These are phyloP conservation scores for Rhododendron griersonianum DNA, from an alignment of 148 eudicot species.

Conservation along the genomic window DNA sequence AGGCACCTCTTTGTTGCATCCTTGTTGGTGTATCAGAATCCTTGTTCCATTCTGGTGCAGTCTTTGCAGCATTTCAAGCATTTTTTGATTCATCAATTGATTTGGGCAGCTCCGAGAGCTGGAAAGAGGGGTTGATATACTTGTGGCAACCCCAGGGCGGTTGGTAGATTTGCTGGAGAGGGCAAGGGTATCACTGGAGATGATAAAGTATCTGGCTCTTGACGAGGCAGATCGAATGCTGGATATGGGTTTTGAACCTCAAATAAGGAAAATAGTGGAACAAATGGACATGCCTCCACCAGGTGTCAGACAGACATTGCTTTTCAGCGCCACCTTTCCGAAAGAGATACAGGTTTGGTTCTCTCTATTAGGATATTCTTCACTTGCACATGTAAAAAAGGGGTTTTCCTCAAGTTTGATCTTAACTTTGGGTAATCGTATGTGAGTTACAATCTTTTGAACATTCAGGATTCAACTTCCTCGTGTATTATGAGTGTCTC, in stretches of 20 bases:
- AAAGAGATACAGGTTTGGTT: conserved; percentile 47
- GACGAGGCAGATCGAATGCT: conserved; percentile 60
- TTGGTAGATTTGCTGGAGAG: conserved; percentile 57
- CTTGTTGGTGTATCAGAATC: not conserved
- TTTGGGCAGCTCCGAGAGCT: conserved; percentile 45
- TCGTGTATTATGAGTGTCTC: not conserved
- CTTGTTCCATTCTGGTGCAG: not conserved
- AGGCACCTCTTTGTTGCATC: no score
- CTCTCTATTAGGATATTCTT: not conserved
- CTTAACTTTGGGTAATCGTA: not conserved
- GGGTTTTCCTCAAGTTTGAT: not conserved
- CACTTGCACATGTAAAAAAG: not conserved
- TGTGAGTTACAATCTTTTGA: not conserved
- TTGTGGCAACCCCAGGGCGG: conserved; percentile 59
- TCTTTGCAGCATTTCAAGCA: not conserved
- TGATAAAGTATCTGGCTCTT: conserved; percentile 48
- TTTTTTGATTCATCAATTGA: conserved; percentile 4
- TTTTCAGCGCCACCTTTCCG: conserved; percentile 55
- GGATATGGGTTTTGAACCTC: conserved; percentile 62
- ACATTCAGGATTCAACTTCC: not conserved
- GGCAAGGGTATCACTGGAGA: conserved; percentile 50
- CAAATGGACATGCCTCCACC: conserved; percentile 57
- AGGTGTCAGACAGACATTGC: conserved; percentile 45
- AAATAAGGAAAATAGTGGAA: conserved; percentile 54
- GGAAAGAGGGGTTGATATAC: conserved; percentile 55